phyloP scores from a whole-genome alignment of 306 rosid genomes.

The Purshia tridentata region DNA sequence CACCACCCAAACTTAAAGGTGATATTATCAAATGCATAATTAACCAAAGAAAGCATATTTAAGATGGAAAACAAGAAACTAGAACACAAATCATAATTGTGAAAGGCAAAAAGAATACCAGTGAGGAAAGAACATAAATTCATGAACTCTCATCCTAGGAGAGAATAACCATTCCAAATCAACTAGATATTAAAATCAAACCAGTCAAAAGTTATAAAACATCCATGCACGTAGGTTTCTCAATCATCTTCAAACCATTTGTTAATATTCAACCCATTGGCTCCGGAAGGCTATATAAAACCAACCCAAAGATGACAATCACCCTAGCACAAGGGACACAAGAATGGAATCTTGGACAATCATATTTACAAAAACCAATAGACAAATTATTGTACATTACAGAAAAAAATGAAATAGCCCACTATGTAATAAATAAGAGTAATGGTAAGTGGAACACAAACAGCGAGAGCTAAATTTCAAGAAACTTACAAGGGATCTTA shows the following conservation, averaged over 20 bases:
- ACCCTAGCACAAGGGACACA: background rate
- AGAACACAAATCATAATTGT: background rate
- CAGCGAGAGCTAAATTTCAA: conserved; percentile 10
- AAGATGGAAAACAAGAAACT: background rate
- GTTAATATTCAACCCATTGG: background rate
- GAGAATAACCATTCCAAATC: background rate
- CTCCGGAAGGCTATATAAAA: background rate
- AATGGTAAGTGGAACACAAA: background rate
- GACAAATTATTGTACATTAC: conserved; percentile 14
- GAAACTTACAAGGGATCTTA: conserved; percentile 46
- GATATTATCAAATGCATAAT: background rate
- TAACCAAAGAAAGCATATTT: background rate
- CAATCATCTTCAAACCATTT: background rate
- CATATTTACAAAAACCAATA: background rate
- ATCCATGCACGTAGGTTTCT: too few relatives aligned
- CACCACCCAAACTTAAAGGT: background rate
- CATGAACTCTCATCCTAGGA: conserved; percentile 16
- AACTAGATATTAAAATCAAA: background rate
- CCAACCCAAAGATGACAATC: background rate
- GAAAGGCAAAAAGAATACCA: background rate
- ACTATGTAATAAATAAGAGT: background rate
- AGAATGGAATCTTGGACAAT: background rate
- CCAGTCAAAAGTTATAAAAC: background rate
- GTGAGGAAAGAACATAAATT: background rate
- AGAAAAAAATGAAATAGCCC: background rate